A percentile compares a stretch with the other conserved stretches of the same genome.
Conservation (phyloP, 2,329 filamentous ascomycete species). For the Tympanopsis confertula region DNA sequence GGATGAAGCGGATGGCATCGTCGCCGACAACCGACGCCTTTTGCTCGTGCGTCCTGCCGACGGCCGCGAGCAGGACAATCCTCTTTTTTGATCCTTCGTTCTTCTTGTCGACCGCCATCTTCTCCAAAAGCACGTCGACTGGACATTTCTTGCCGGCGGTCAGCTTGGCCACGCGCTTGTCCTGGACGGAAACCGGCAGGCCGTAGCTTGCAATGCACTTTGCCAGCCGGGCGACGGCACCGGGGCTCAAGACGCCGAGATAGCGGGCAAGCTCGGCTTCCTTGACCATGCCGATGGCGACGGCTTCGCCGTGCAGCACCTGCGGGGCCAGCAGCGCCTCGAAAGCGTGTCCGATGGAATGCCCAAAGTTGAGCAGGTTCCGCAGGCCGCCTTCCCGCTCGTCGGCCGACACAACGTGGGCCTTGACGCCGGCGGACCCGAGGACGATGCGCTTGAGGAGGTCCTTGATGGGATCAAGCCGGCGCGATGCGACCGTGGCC, state of each 20-base stretch:
- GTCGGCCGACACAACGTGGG: constrained; percentile 84
- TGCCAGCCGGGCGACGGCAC: constrained; percentile 75
- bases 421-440: constrained; percentile 86
- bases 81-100: constrained; percentile 94
- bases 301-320: constrained; percentile 87
- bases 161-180: constrained; percentile 70
- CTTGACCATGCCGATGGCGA: constrained; percentile 96
- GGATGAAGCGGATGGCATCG: constrained; percentile 66
- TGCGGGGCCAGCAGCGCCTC: constrained; percentile 93
- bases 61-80: constrained; percentile 80
- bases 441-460: constrained; percentile 71
- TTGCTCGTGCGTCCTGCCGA: constrained; percentile 77
- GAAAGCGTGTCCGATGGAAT: constrained; percentile 93
- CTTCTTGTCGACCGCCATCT: constrained; percentile 99
- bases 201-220: constrained; percentile 95
- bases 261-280: constrained; percentile 88
- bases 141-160: constrained; percentile 81
- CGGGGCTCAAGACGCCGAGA: constrained; percentile 72
- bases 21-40: constrained; percentile 86
- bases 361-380: constrained; percentile 93
- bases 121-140: constrained; percentile 72
- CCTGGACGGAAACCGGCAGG: constrained; percentile 71
- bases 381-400: constrained; percentile 88
- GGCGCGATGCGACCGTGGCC: constrained; percentile 15
- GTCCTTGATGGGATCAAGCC: constrained; percentile 57